Evolutionary conservation across 106 monocot genomes (phyloP), one percentile per base, ranked within the genome.

Genomic region (Iris macrosiphon): DNA sequence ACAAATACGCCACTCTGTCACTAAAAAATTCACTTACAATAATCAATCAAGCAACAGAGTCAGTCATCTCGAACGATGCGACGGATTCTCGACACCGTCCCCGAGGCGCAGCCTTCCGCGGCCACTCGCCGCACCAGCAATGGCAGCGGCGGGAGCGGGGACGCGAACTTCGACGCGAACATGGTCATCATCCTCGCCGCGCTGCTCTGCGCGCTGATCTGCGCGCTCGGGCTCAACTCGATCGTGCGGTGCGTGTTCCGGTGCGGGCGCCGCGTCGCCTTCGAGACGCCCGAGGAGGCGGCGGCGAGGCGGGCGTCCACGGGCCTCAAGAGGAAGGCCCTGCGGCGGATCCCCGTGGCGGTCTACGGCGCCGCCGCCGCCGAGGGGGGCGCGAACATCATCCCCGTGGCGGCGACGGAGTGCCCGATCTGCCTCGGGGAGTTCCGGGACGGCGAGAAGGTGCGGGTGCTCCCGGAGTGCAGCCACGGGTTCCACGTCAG

Each of bases 141-240:
- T n/a, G 26, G 37, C 39, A n/a, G n/a, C n/a, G n/a, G n/a, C 38
- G 72, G 71, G 7, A 2, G 5, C 12, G 26, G 29, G 17, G 65
- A 54, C 11, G 20, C 57, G 2, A 23, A 56, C 3, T 66, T 78
- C 23, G 67, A 78, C 62, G 57, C 66, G 6, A 72, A 78, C 58
- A 61, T 78, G 28, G 66, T 67, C 4, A 72, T 78, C 5, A 78
- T 78, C 61, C 67, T 78, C 9, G 78, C 78, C 0, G 78, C 72
- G 21, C 66, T 78, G 67, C 55, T 72, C 17, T 78, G 71, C 63
- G 78, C 78, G 6, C 61, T 78, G 18, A 55, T 78, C 33, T 77
- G 77, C 48, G 77, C 66, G 24, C 66, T 77, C 7, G 77, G 77
- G 25, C 69, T 76, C 20, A 76, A 79, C 38, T 63, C 79, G 7